phyloP scores from a whole-genome alignment of 2,329 filamentous ascomycete species.

The Sporothrix mexicana region DNA sequence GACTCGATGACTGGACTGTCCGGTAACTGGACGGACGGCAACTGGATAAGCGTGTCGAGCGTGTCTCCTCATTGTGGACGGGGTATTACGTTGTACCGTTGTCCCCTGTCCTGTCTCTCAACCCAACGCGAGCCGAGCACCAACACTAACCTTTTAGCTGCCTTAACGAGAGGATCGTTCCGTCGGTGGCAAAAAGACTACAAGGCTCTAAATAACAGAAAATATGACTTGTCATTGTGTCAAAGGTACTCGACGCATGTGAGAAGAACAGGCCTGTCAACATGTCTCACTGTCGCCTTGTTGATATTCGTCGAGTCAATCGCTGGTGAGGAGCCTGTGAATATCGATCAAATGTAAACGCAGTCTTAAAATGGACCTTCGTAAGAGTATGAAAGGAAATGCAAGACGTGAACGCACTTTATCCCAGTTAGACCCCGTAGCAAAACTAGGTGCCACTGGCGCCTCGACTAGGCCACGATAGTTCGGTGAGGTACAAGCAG shows the following conservation, averaged over 20 bases:
- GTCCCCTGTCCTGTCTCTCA: background rate
- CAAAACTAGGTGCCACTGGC: background rate
- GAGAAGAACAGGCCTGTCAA: background rate
- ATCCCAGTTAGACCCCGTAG: background rate
- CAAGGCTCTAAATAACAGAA: background rate
- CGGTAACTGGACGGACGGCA: too few species aligned
- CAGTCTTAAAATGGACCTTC: too few species aligned
- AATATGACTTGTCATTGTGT: slow-evolving; percentile 31
- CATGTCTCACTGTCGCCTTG: slow-evolving; percentile 12
- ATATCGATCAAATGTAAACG: too few species aligned
- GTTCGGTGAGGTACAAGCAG: background rate
- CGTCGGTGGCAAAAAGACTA: background rate
- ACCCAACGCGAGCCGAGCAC: background rate
- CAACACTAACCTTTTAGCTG: background rate
- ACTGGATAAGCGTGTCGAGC: background rate
- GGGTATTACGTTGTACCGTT: background rate
- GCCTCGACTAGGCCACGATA: background rate
- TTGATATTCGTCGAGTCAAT: background rate
- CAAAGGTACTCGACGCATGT: slow-evolving; percentile 8
- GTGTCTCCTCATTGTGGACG: background rate
- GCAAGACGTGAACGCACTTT: too few species aligned
- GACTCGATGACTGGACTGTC: too few species aligned
- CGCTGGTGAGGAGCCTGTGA: background rate
- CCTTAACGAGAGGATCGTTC: background rate
- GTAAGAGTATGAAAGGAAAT: too few species aligned